phyloP scores from a whole-genome alignment of 306 rosid species.

The Nissolia schottii region DNA sequence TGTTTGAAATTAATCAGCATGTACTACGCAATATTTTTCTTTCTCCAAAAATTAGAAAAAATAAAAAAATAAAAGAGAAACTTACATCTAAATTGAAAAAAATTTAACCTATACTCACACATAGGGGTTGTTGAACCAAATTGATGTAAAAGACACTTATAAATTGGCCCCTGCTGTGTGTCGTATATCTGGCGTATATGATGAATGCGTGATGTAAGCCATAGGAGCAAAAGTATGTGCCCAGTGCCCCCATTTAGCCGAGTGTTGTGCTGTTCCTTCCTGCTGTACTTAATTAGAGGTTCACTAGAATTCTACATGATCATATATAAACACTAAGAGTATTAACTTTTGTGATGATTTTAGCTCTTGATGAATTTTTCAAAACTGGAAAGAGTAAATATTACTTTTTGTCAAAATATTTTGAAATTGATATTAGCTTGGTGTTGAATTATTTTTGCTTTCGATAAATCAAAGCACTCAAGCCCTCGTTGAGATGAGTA shows the following conservation, averaged over 20 bases:
- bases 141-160: conserved; percentile 20
- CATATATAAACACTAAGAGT: conserved; percentile 6
- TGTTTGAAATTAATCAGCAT: not conserved
- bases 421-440: no score
- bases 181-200: conserved; percentile 11
- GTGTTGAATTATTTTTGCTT: no score
- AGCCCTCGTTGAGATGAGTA: no score
- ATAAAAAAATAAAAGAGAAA: not conserved
- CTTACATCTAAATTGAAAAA: conserved; percentile 13
- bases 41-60: not conserved
- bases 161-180: conserved; percentile 4
- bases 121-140: conserved; percentile 21
- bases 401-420: no score
- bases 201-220: conserved; percentile 34
- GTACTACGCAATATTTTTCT: not conserved
- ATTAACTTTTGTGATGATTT: not conserved
- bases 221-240: conserved; percentile 18
- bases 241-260: conserved; percentile 8
- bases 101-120: not conserved
- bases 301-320: not conserved
- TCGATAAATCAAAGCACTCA: no score
- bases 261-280: not conserved
- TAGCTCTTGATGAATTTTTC: not conserved
- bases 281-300: not conserved
- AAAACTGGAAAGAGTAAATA: no score